These are phyloP conservation scores for Penicillium canariense DNA, from an alignment of 495 filamentous ascomycete genomes.

Conservation along the genomic window DNA sequence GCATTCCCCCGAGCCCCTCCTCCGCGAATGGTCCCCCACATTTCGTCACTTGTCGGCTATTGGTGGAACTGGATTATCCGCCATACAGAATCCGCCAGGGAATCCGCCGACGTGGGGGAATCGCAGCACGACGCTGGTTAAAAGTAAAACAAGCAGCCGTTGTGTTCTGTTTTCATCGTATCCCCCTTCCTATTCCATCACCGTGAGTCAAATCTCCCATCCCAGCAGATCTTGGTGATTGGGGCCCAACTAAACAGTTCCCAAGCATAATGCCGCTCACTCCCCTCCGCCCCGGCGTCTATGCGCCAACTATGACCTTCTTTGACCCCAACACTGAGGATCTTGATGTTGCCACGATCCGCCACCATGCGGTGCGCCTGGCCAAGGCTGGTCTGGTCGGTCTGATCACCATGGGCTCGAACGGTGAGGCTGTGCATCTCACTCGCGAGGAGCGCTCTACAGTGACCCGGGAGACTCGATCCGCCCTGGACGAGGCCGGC, in stretches of 20 bases:
- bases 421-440: constrained; percentile 84
- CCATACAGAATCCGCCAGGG: constrained; percentile 23
- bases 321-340: constrained; percentile 81
- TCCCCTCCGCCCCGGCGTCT: constrained; percentile 79
- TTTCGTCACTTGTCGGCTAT: constrained; percentile 8
- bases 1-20: constrained; percentile 5
- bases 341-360: constrained; percentile 75
- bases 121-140: not conserved
- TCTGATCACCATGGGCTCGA: constrained; percentile 85
- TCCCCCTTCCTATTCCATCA: not conserved
- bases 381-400: constrained; percentile 78
- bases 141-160: not conserved
- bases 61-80: constrained; percentile 29
- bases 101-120: constrained; percentile 32
- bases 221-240: not conserved
- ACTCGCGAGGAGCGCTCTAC: constrained; percentile 68
- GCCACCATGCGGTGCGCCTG: constrained; percentile 76
- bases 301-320: constrained; percentile 88
- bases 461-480: constrained; percentile 77
- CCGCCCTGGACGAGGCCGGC: constrained; percentile 77
- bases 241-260: not conserved
- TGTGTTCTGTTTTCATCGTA: not conserved
- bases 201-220: not conserved
- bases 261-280: constrained; percentile 40
- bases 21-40: constrained; percentile 20